These are phyloP conservation scores for Sphaerostilbella broomeana DNA, from an alignment of 2,329 filamentous ascomycete species.

Conservation along the genomic window DNA sequence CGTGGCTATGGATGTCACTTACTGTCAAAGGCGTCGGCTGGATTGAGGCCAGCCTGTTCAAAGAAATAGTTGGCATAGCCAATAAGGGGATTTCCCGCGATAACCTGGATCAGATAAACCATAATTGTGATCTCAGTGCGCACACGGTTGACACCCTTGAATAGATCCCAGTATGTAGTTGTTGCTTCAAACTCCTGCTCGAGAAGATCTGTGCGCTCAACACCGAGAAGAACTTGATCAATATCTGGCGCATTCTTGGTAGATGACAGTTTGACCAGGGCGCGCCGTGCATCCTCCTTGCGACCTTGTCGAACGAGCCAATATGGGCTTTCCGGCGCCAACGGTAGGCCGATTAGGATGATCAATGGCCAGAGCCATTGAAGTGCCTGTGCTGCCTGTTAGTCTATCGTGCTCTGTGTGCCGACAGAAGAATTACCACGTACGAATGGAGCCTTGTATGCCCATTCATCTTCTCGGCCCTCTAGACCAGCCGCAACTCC, in stretches of 20 bases:
- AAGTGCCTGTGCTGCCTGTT: slow-evolving; percentile 27
- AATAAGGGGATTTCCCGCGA: slow-evolving; percentile 58
- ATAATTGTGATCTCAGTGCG: slow-evolving; percentile 52
- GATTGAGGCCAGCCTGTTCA: slow-evolving; percentile 25
- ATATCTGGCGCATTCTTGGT: slow-evolving; percentile 17
- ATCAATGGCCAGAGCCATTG: slow-evolving; percentile 46
- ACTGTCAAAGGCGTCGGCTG: slow-evolving; percentile 20
- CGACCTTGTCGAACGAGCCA: slow-evolving; percentile 41
- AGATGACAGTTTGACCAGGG: slow-evolving; percentile 39
- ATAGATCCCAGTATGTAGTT: slow-evolving; percentile 44
- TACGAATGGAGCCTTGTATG: slow-evolving; percentile 30
- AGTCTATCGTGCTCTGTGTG: not conserved
- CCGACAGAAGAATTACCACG: not conserved
- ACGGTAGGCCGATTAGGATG: slow-evolving; percentile 38
- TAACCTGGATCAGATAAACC: slow-evolving; percentile 59
- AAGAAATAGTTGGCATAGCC: slow-evolving; percentile 49
- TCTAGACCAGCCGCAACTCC: slow-evolving; percentile 39
- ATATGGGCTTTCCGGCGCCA: slow-evolving; percentile 45
- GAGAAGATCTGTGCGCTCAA: slow-evolving; percentile 51
- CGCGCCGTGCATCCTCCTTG: slow-evolving; percentile 33
- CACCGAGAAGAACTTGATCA: slow-evolving; percentile 44
- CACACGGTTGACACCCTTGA: slow-evolving; percentile 42
- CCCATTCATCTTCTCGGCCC: slow-evolving; percentile 37
- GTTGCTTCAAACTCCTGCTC: slow-evolving; percentile 45
- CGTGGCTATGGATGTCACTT: not conserved